A percentile compares a stretch with the other conserved stretches of the same genome.
Evolutionary conservation across 2,329 filamentous ascomycete genomes (phyloP).

Genomic region (Hypoxylon rubiginosum): DNA sequence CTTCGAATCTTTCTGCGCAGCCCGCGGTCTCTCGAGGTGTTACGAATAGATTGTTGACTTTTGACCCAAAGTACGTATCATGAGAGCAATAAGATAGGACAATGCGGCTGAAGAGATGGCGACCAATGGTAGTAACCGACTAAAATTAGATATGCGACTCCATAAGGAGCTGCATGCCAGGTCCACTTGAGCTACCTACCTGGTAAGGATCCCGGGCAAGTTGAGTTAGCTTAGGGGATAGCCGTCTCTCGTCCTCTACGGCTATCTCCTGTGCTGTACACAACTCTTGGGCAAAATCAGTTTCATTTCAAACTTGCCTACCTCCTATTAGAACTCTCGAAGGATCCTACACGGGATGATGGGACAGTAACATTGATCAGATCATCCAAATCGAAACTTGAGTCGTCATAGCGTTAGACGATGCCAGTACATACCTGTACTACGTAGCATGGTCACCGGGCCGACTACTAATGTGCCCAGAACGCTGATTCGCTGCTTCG

Average conservation of each 20-base stretch:
- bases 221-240: conserved; percentile 6
- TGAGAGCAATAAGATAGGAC: background rate
- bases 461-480: conserved; percentile 21
- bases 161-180: background rate
- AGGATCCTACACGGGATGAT: background rate
- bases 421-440: too few species aligned
- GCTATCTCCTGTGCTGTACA: background rate
- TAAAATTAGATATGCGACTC: conserved; percentile 16
- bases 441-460: conserved; percentile 22
- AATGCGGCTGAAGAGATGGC: conserved; percentile 24
- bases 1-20: too few species aligned
- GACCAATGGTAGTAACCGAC: background rate
- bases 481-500: conserved; percentile 5
- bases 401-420: too few species aligned
- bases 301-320: background rate
- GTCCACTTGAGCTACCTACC: background rate
- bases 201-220: background rate
- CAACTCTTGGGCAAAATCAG: background rate
- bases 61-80: background rate
- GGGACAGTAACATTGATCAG: background rate
- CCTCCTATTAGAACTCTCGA: background rate
- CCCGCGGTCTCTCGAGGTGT: background rate
- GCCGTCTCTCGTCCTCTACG: too few species aligned
- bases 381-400: background rate
- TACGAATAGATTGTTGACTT: background rate